Base-by-base conservation (phyloP, 129 eudicot species). In the Lactuca saligna region DNA sequence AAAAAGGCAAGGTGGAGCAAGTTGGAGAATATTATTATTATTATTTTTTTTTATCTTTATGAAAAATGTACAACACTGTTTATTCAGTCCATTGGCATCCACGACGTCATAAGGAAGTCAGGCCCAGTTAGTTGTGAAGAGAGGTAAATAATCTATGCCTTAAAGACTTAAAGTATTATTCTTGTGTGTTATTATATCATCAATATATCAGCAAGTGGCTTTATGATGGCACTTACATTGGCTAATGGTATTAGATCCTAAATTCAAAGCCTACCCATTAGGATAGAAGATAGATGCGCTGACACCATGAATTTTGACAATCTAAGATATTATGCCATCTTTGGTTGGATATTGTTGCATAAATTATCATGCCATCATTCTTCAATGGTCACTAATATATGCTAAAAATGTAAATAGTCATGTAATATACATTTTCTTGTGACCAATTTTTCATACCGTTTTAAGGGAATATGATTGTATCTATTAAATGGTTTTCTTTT, bases 281-380 rank as follows among this genome's bases (percentile, higher is more conserved):
- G 81, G 80, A 80, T 78, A 78, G 84, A 60, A 82, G 78, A 80
- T 78, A 80, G 84, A 68, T 78, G 86, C 79, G 58, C 79, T 82
- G 81, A 67, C 70, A 80, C 17, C 69, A 63, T 57, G 75, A 80
- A 49, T 75, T 55, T 73, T 11, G 48, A 38, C 70, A 69, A 51
- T 56, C 17, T 56, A 64, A 80, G 79, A 80, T 80, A 77, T 80
- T 77, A 80, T 81, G 61, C 66, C 60, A 73, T 62, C 76, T 68
- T 81, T 77, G 69, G 61, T 73, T 72, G 65, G 80, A 81, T 63
- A 57, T 55, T 33, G 68, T 76, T 76, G 58, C 66, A 39, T 64
- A 63, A 61, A 57, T n/a, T 66, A 16, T 75, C 57, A 37, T 65
- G 66, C 53, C 58, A 56, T 9, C 11, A 14, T 60, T 33, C 46